phyloP scores from a whole-genome alignment of 1,284 basidiomycete species.

The Binderoboletus segoi region DNA sequence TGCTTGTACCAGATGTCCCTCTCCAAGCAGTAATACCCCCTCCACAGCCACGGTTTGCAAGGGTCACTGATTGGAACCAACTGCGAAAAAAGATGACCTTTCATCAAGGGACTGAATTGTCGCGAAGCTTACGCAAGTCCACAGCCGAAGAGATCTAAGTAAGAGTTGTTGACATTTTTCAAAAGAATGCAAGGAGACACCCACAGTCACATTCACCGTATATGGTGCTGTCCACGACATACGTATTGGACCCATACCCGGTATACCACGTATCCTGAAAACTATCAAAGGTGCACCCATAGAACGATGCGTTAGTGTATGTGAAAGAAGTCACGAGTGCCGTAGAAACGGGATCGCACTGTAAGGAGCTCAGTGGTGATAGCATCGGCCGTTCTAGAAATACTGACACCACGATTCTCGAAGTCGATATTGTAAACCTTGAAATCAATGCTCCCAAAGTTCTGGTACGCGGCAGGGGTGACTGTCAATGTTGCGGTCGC shows the following conservation, averaged over 20 bases:
- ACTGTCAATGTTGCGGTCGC: slow-evolving; percentile 56
- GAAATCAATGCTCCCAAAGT: slow-evolving; percentile 60
- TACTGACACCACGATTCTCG: slow-evolving; percentile 61
- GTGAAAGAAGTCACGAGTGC: slow-evolving; percentile 62
- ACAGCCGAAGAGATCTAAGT: no score
- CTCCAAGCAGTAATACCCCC: slow-evolving; percentile 66
- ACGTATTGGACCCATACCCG: slow-evolving; percentile 60
- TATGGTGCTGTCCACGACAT: slow-evolving; percentile 62
- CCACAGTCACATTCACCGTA: slow-evolving; percentile 66
- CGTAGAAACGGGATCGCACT: slow-evolving; percentile 64
- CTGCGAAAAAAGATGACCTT: slow-evolving; percentile 33
- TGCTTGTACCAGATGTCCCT: slow-evolving; percentile 45
- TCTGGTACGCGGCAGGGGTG: slow-evolving; percentile 51
- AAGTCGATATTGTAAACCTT: slow-evolving; percentile 70
- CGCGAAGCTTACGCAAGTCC: no score
- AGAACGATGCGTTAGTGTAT: slow-evolving; percentile 68
- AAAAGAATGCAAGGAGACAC: slow-evolving; percentile 30
- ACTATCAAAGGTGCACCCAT: slow-evolving; percentile 63
- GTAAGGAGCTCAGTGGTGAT: neutral
- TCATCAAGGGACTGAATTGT: no score
- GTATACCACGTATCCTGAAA: slow-evolving; percentile 73
- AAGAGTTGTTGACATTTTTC: no score
- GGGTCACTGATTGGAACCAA: slow-evolving; percentile 60
- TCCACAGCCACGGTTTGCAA: slow-evolving; percentile 62
- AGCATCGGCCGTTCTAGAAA: neutral